phyloP scores from a whole-genome alignment of 2,329 filamentous ascomycete species.

The Ophiostoma populinum region DNA sequence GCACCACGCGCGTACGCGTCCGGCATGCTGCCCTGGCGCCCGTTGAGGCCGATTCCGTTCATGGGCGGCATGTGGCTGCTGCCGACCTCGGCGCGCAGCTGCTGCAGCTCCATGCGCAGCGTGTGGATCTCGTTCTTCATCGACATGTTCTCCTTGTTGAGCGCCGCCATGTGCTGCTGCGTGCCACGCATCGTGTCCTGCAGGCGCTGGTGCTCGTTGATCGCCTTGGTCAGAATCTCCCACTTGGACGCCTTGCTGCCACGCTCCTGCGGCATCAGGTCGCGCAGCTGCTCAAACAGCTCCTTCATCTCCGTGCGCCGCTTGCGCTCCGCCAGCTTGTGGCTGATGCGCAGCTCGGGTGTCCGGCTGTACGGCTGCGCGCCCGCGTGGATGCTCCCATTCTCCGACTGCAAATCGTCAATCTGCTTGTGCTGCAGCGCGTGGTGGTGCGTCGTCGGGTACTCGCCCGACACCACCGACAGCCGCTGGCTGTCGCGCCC shows the following conservation, averaged over 20 bases:
- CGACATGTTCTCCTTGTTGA: slow-evolving; percentile 27
- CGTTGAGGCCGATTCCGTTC: slow-evolving; percentile 12
- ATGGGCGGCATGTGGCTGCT: slow-evolving; percentile 14
- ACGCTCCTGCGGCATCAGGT: slow-evolving; percentile 62
- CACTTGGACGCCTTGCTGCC: slow-evolving; percentile 79
- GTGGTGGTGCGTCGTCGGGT: slow-evolving; percentile 51
- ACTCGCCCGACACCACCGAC: slow-evolving; percentile 34
- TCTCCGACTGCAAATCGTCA: slow-evolving; percentile 45
- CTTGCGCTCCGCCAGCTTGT: slow-evolving; percentile 74
- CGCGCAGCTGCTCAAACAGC: slow-evolving; percentile 63
- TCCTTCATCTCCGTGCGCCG: slow-evolving; percentile 78
- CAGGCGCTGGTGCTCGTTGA: slow-evolving; percentile 42
- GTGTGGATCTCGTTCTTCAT: slow-evolving; percentile 31
- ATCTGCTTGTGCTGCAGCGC: slow-evolving; percentile 59
- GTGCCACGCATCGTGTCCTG: slow-evolving; percentile 29
- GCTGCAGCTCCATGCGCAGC: slow-evolving; percentile 29
- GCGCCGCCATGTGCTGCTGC: slow-evolving; percentile 26
- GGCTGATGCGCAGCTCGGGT: slow-evolving; percentile 64
- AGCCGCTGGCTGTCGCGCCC: slow-evolving; percentile 26
- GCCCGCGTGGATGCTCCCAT: slow-evolving; percentile 31
- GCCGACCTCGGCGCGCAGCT: slow-evolving; percentile 23
- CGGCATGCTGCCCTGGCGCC: slow-evolving; percentile 4
- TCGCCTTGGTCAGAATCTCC: slow-evolving; percentile 71
- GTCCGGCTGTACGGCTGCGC: slow-evolving; percentile 68
- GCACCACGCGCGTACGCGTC: slow-evolving; percentile 16